A percentile compares a stretch with the other conserved stretches of the same genome.
These are phyloP conservation scores for Linum trigynum DNA, from an alignment of 345 rosid species.

Conservation along the genomic window DNA sequence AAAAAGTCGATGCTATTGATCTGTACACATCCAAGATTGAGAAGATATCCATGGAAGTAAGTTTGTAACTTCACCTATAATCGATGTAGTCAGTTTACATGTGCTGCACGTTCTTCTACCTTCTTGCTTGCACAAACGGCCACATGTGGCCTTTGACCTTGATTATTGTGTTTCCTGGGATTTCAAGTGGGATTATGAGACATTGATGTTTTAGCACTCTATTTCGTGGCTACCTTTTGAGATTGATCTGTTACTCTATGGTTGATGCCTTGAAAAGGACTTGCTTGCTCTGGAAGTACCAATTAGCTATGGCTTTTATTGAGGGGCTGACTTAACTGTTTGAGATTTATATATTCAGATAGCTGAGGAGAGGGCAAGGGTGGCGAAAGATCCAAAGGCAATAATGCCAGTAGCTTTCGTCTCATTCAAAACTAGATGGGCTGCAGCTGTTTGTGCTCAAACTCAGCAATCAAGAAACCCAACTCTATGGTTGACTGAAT, in stretches of 20 bases:
- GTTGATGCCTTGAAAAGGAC: too few relatives aligned
- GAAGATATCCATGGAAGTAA: constrained; percentile 63
- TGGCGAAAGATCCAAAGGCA: constrained; percentile 53
- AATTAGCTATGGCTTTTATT: neutral
- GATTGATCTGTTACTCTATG: too few relatives aligned
- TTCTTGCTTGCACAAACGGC: neutral
- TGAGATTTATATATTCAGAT: constrained; percentile 36
- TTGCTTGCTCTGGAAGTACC: too few relatives aligned
- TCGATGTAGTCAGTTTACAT: neutral
- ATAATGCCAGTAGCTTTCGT: constrained; percentile 93
- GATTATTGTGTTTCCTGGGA: too few relatives aligned
- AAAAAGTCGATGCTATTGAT: constrained; percentile 70
- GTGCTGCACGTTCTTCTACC: neutral
- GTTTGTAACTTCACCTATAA: constrained; percentile 1
- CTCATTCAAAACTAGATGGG: constrained; percentile 92
- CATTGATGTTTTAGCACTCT: too few relatives aligned
- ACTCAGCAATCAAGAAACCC: constrained; percentile 87
- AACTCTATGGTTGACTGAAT: constrained; percentile 79
- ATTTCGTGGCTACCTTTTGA: too few relatives aligned
- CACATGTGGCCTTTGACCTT: neutral
- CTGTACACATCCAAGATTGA: constrained; percentile 49
- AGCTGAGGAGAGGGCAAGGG: constrained; percentile 48
- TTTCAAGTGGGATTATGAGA: too few relatives aligned
- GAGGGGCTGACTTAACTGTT: neutral
- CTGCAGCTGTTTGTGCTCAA: constrained; percentile 94